These are phyloP conservation scores for Fomitopsis palustris DNA, from an alignment of 1,284 basidiomycete species.

Conservation along the genomic window DNA sequence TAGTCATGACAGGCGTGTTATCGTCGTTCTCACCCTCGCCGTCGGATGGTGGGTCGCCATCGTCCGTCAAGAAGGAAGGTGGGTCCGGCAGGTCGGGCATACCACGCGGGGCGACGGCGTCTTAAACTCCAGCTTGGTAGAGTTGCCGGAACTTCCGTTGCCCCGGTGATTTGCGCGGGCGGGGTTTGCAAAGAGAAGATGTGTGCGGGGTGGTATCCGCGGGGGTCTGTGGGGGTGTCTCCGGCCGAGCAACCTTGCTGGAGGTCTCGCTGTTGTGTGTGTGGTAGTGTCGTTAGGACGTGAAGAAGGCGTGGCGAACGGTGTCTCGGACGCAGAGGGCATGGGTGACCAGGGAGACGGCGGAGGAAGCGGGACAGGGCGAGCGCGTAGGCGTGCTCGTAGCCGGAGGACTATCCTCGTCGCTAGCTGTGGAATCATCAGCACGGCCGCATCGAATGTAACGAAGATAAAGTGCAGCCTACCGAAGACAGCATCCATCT, in stretches of 20 bases:
- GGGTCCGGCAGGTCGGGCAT: conserved; percentile 42
- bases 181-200: conserved; percentile 40
- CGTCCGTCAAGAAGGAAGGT: conserved; percentile 46
- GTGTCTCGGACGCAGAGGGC: not conserved
- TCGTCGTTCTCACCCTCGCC: conserved; percentile 25
- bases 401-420: conserved; percentile 30
- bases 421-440: conserved; percentile 29
- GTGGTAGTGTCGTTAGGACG: not conserved
- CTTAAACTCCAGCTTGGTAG: conserved; percentile 45
- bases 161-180: conserved; percentile 38
- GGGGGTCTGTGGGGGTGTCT: conserved; percentile 10
- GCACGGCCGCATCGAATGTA: not conserved
- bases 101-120: conserved; percentile 61
- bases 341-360: not conserved
- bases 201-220: not conserved
- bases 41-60: conserved; percentile 29
- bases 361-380: conserved; percentile 15
- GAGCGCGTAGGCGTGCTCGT: conserved; percentile 36
- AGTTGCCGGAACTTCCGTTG: conserved; percentile 22
- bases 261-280: not conserved
- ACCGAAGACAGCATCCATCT: conserved; percentile 33
- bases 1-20: conserved; percentile 22
- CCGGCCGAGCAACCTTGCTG: conserved; percentile 1
- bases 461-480: conserved; percentile 10
- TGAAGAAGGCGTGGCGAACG: not conserved